Evolutionary conservation across 2,329 filamentous ascomycete genomes (phyloP).

Genomic region (Phaeophleospora eucalypticola): DNA sequence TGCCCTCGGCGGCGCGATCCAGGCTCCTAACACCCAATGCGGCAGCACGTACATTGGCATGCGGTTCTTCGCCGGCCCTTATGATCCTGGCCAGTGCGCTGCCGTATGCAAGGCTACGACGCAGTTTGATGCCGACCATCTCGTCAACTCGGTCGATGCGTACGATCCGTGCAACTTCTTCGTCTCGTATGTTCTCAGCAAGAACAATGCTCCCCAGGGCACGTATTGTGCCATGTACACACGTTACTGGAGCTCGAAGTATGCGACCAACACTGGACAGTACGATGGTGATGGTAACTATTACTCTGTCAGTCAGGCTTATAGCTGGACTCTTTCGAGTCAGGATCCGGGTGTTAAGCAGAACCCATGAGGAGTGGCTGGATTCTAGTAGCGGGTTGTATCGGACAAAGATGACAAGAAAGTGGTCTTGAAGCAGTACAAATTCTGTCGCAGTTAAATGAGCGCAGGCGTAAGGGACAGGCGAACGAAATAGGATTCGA

Average conservation of each 20-base stretch:
- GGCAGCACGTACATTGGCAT: constrained; percentile 29
- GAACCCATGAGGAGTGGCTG: neutral
- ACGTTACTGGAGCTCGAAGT: constrained; percentile 17
- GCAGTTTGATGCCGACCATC: constrained; percentile 4
- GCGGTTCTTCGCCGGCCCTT: constrained; percentile 21
- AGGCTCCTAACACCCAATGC: constrained; percentile 26
- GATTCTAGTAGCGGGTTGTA: too few species aligned
- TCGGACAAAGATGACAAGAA: too few species aligned
- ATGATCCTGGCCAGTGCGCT: constrained; percentile 19
- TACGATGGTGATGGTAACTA: constrained; percentile 14
- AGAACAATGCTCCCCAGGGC: constrained; percentile 36
- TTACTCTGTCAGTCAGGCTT: constrained; percentile 15
- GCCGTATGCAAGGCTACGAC: constrained; percentile 10
- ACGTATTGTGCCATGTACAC: constrained; percentile 39
- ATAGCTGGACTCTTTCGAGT: constrained; percentile 9
- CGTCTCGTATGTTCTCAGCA: constrained; percentile 38
- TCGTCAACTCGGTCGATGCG: neutral
- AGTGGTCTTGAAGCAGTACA: too few species aligned
- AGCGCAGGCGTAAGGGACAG: too few species aligned
- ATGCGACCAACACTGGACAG: constrained; percentile 22
- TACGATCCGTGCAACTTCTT: constrained; percentile 29
- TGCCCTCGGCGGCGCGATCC: constrained; percentile 33
- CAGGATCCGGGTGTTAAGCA: constrained; percentile 9
- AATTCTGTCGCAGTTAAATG: too few species aligned
- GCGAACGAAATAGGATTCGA: too few species aligned